A percentile compares a stretch with the other conserved stretches of the same genome.
These are phyloP conservation scores for Macrocybe gigantea DNA, from an alignment of 768 basidiomycete genomes.

Conservation along the genomic window DNA sequence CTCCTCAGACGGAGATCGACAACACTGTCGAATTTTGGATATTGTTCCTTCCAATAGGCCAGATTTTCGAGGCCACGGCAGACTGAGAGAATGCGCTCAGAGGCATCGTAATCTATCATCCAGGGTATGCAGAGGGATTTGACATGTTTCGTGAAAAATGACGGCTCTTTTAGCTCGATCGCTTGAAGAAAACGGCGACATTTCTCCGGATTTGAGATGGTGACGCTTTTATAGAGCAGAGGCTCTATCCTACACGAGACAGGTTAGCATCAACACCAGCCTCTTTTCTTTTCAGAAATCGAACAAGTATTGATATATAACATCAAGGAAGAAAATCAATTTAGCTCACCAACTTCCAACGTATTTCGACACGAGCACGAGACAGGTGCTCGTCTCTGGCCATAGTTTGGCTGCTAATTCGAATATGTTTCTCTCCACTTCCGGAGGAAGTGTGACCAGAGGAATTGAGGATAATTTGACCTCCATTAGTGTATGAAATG, in stretches of 20 bases:
- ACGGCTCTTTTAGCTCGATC: constrained; percentile 10
- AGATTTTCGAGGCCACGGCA: constrained; percentile 20
- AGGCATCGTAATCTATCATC: constrained; percentile 11
- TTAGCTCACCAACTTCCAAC: too few relatives aligned
- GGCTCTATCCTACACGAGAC: constrained; percentile 14
- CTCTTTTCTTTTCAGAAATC: too few relatives aligned
- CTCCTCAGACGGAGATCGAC: constrained; percentile 12
- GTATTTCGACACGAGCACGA: too few relatives aligned
- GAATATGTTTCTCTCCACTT: too few relatives aligned
- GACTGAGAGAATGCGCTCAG: constrained; percentile 13
- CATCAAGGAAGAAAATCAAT: too few relatives aligned
- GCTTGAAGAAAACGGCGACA: constrained; percentile 14
- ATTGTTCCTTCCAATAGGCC: constrained; percentile 15
- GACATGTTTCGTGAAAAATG: constrained; percentile 16
- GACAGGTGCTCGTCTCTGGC: too few relatives aligned
- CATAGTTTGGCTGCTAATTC: too few relatives aligned
- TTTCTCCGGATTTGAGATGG: constrained; percentile 9
- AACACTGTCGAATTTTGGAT: constrained; percentile 11
- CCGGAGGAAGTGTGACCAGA: too few relatives aligned
- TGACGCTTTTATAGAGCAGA: constrained; percentile 17
- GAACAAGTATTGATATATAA: too few relatives aligned
- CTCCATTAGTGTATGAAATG: too few relatives aligned
- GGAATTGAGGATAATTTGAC: too few relatives aligned
- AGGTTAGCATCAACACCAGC: too few relatives aligned
- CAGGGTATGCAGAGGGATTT: constrained; percentile 20